These are phyloP conservation scores for Holtermannia corniformis DNA, from an alignment of 768 basidiomycete genomes.

Conservation along the genomic window DNA sequence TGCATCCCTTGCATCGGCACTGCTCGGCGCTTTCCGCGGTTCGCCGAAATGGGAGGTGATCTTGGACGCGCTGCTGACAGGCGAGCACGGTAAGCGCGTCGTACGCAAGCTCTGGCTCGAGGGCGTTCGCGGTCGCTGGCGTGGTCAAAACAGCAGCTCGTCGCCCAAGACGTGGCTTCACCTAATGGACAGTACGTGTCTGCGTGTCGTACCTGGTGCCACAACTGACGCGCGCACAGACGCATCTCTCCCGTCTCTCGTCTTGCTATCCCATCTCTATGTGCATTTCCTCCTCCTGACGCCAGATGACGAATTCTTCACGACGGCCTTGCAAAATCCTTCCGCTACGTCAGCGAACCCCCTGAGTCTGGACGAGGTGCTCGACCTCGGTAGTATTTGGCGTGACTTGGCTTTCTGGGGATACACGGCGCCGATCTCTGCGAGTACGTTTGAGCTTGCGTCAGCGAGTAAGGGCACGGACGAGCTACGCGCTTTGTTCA, in stretches of 20 bases:
- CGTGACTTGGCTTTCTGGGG: slow-evolving; percentile 75
- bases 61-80: slow-evolving; percentile 46
- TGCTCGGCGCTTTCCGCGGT: slow-evolving; percentile 52
- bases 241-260: slow-evolving; percentile 51
- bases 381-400: slow-evolving; percentile 62
- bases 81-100: slow-evolving; percentile 18
- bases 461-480: slow-evolving; percentile 48
- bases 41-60: slow-evolving; percentile 53
- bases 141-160: slow-evolving; percentile 2
- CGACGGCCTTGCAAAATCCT: slow-evolving; percentile 30
- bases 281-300: slow-evolving; percentile 76
- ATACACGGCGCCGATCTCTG: slow-evolving; percentile 55
- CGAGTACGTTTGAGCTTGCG: slow-evolving; percentile 35
- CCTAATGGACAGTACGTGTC: slow-evolving; percentile 35
- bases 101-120: slow-evolving; percentile 56
- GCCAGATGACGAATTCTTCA: slow-evolving; percentile 96
- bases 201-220: slow-evolving; percentile 3
- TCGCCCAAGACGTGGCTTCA: slow-evolving; percentile 13
- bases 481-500: slow-evolving; percentile 62
- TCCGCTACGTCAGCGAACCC: slow-evolving; percentile 48
- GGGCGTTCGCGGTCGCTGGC: slow-evolving; percentile 40
- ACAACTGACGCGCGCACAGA: slow-evolving; percentile 26
- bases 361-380: slow-evolving; percentile 69
- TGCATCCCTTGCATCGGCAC: slow-evolving; percentile 52
- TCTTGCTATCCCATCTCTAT: slow-evolving; percentile 74